These are phyloP conservation scores for Austroboletus novae-zelandiae DNA, from an alignment of 1,284 basidiomycete genomes.

Conservation along the genomic window DNA sequence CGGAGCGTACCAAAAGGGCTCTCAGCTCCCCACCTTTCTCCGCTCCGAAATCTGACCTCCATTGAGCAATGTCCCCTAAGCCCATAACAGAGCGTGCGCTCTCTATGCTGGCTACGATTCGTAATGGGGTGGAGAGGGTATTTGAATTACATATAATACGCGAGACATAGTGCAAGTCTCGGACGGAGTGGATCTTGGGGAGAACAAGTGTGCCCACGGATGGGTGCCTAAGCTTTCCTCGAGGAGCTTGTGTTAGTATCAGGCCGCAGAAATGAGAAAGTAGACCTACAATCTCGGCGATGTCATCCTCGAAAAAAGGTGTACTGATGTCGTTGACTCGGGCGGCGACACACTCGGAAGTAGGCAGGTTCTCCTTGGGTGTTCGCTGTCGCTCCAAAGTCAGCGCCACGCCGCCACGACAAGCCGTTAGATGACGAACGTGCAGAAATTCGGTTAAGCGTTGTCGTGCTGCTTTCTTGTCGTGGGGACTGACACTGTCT, in stretches of 20 bases:
- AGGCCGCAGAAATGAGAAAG: background rate
- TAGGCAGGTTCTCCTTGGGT: conserved; percentile 37
- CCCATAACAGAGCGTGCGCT: conserved; percentile 67
- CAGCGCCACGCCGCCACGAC: conserved; percentile 6
- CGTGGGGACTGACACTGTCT: conserved; percentile 71
- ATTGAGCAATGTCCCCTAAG: conserved; percentile 60
- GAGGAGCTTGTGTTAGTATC: conserved; percentile 12
- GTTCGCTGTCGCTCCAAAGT: conserved; percentile 27
- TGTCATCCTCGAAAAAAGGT: conserved; percentile 69
- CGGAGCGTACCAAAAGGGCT: conserved; percentile 49
- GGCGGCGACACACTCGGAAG: conserved; percentile 59
- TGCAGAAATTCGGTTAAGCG: conserved; percentile 59
- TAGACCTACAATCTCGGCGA: conserved; percentile 58
- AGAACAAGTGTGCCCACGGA: conserved; percentile 65
- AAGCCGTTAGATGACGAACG: conserved; percentile 36
- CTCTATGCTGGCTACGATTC: conserved; percentile 77
- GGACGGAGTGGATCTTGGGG: conserved; percentile 73
- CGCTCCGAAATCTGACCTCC: conserved; percentile 48
- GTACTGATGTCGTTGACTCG: conserved; percentile 77
- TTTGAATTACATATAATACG: conserved; percentile 37
- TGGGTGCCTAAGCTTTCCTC: conserved; percentile 43
- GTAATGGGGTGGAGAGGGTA: conserved; percentile 39
- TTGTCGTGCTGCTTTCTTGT: conserved; percentile 63
- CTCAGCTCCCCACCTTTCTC: conserved; percentile 48
- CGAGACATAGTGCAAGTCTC: conserved; percentile 66